phyloP scores from a whole-genome alignment of 768 basidiomycete genomes.

The Boletus subcaerulescens region DNA sequence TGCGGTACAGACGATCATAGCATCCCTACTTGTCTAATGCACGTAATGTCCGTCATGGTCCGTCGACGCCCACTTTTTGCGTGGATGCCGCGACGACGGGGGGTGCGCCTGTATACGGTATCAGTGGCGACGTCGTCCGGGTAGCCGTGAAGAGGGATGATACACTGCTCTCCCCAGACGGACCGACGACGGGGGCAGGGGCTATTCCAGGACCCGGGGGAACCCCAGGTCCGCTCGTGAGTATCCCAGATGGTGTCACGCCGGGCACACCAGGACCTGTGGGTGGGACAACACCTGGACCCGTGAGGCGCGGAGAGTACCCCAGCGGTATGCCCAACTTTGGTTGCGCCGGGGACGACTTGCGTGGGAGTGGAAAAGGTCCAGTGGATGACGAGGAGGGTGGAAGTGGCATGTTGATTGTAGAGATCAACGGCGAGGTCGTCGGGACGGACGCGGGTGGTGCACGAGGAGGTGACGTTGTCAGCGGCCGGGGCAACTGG shows the following conservation, averaged over 20 bases:
- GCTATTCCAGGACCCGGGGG: conserved; percentile 29
- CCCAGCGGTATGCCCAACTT: conserved; percentile 28
- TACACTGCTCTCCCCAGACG: conserved; percentile 8
- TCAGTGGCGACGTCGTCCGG: conserved; percentile 25
- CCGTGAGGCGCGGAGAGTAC: conserved; percentile 30
- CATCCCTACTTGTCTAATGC: not conserved
- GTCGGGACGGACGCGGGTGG: conserved; percentile 19
- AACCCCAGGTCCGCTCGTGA: conserved; percentile 30
- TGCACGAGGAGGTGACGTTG: conserved; percentile 39
- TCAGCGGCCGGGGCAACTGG: conserved; percentile 22
- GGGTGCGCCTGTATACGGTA: conserved; percentile 14
- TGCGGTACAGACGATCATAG: not conserved
- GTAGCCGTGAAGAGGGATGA: conserved; percentile 10
- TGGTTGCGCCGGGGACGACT: conserved; percentile 25
- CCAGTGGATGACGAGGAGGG: conserved; percentile 16
- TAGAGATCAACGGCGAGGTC: conserved; percentile 18
- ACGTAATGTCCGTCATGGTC: conserved; percentile 4
- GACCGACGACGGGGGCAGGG: conserved; percentile 13
- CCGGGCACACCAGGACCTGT: conserved; percentile 27
- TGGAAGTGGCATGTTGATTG: conserved; percentile 13
- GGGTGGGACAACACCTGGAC: conserved; percentile 29
- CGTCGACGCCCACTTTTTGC: conserved; percentile 23
- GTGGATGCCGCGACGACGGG: conserved; percentile 1
- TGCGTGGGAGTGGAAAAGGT: conserved; percentile 23
- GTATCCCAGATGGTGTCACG: conserved; percentile 23